Conservation (phyloP, 169 alveolate species). For the Plasmodium vivax region DNA sequence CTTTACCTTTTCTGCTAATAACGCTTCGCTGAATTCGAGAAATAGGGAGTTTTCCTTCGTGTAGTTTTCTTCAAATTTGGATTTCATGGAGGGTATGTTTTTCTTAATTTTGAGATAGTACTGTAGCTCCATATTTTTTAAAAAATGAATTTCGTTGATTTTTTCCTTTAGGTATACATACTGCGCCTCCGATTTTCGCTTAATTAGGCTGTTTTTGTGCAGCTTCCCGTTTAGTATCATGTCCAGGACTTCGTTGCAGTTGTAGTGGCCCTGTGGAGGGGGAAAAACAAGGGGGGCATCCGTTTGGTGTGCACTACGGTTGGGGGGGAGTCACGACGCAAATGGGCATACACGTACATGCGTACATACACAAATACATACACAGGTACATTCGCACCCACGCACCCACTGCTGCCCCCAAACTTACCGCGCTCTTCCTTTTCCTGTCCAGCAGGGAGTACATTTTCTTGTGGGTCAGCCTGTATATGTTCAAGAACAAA, state of each 20-base stretch:
- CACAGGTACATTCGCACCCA: not conserved
- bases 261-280: constrained; percentile 4
- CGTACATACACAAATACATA: not conserved
- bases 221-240: constrained; percentile 43
- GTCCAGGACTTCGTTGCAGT: constrained; percentile 57
- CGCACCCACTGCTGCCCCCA: not conserved
- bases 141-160: constrained; percentile 36
- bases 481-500: constrained; percentile 43
- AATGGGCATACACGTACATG: not conserved
- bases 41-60: constrained; percentile 10
- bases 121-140: constrained; percentile 57
- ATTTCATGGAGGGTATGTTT: constrained; percentile 11
- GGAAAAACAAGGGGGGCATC: not conserved
- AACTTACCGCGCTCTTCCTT: constrained; percentile 35
- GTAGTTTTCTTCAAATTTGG: constrained; percentile 1
- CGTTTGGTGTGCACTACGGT: not conserved
- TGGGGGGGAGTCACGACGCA: not conserved
- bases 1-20: constrained; percentile 66
- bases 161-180: constrained; percentile 49
- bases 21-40: constrained; percentile 38
- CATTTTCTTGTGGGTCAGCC: constrained; percentile 47
- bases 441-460: constrained; percentile 35
- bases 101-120: constrained; percentile 49
- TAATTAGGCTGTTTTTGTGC: constrained; percentile 25
- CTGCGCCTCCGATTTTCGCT: constrained; percentile 17